phyloP scores from a whole-genome alignment of 108 stramenopile species.

The Cylindrotheca fusiformis region DNA sequence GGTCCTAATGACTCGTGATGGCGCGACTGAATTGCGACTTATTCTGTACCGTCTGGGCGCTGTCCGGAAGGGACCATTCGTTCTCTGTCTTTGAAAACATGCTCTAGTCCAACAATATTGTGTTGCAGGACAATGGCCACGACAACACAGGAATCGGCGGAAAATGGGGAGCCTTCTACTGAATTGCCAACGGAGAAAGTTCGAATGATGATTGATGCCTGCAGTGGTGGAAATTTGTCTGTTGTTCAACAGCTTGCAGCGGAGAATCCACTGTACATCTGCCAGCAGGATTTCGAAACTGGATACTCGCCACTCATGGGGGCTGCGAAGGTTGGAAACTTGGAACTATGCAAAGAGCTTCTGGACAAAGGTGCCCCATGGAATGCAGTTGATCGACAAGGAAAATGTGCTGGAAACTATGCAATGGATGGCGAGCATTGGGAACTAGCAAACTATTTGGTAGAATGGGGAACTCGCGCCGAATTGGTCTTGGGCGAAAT shows the following conservation, averaged over 20 bases:
- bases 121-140: no score
- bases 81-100: no score
- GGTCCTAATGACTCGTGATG: no score
- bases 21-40: no score
- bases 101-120: no score
- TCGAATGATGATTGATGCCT: constrained; percentile 41
- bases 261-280: constrained; percentile 38
- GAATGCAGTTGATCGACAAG: constrained; percentile 87
- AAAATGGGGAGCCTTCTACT: not conserved
- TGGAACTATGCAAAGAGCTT: constrained; percentile 41
- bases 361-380: constrained; percentile 81
- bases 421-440: constrained; percentile 75
- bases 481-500: constrained; percentile 81
- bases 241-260: constrained; percentile 19
- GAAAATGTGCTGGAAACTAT: constrained; percentile 88
- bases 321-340: constrained; percentile 57
- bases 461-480: constrained; percentile 71
- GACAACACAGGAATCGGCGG: not conserved
- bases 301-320: constrained; percentile 81
- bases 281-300: constrained; percentile 64
- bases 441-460: constrained; percentile 78
- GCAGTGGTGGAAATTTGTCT: constrained; percentile 20
- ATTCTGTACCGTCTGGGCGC: no score
- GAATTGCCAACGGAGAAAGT: constrained; percentile 23
- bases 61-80: no score